Evolutionary conservation across 1,284 basidiomycete species (phyloP).

Genomic region (Naganishia cerealis): DNA sequence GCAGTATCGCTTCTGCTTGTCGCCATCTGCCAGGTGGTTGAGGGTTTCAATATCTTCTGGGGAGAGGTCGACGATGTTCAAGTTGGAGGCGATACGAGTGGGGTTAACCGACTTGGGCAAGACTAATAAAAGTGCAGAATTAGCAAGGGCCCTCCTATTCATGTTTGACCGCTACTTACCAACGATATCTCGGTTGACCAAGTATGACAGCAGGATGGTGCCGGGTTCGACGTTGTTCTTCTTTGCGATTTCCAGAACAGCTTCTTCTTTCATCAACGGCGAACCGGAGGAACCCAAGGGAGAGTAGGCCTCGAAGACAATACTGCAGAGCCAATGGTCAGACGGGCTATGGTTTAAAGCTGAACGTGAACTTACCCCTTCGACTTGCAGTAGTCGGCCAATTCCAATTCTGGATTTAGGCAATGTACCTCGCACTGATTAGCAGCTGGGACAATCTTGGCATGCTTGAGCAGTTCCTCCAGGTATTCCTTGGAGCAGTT

Average conservation of each 20-base stretch:
- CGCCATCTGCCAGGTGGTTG: slow-evolving; percentile 66
- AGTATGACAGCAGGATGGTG: slow-evolving; percentile 77
- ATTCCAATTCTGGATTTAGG: slow-evolving; percentile 77
- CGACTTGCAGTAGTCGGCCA: slow-evolving; percentile 62
- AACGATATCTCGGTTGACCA: slow-evolving; percentile 69
- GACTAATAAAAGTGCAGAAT: slow-evolving; percentile 36
- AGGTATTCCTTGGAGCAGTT: slow-evolving; percentile 68
- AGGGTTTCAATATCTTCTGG: slow-evolving; percentile 64
- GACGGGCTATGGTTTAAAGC: slow-evolving; percentile 43
- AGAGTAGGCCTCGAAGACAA: slow-evolving; percentile 75
- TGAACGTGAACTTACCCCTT: slow-evolving; percentile 32
- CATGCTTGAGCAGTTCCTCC: slow-evolving; percentile 66
- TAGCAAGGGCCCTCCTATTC: neutral
- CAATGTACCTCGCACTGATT: slow-evolving; percentile 80
- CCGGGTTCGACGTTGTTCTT: slow-evolving; percentile 70
- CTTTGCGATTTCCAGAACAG: slow-evolving; percentile 64
- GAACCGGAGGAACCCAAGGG: slow-evolving; percentile 73
- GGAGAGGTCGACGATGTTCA: slow-evolving; percentile 57
- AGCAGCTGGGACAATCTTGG: slow-evolving; percentile 62
- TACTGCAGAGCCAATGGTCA: slow-evolving; percentile 60
- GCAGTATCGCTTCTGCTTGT: slow-evolving; percentile 62
- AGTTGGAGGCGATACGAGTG: slow-evolving; percentile 52
- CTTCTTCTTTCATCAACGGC: slow-evolving; percentile 64
- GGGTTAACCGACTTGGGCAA: slow-evolving; percentile 56
- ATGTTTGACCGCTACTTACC: slow-evolving; percentile 39